Evolutionary conservation across 495 filamentous ascomycete species (phyloP).

Genomic region (Xylaria curta): DNA sequence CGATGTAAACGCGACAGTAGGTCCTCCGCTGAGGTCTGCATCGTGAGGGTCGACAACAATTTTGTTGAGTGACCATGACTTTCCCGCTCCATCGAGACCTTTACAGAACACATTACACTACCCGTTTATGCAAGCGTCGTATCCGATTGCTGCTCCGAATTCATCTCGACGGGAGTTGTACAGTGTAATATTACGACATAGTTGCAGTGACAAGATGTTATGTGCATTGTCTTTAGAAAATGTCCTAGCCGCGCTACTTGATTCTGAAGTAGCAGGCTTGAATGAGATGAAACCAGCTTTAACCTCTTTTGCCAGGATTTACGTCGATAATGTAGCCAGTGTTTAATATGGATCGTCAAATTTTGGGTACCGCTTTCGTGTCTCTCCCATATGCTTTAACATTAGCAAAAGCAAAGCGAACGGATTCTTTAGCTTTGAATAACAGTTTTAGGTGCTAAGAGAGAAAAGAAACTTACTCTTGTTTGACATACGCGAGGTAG

Average conservation of each 20-base stretch:
- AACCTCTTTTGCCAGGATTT: conserved; percentile 64
- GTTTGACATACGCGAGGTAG: conserved; percentile 24
- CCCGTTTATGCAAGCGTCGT: too few relatives aligned
- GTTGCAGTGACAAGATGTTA: too few relatives aligned
- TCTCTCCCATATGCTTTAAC: conserved; percentile 78
- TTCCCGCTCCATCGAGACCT: too few relatives aligned
- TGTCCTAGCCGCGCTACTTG: conserved; percentile 58
- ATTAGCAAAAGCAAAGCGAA: conserved; percentile 81
- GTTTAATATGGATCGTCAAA: conserved; percentile 85
- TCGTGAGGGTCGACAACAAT: too few relatives aligned
- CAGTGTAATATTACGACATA: too few relatives aligned
- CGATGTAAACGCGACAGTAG: too few relatives aligned
- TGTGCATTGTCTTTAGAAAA: too few relatives aligned
- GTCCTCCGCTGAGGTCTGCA: too few relatives aligned
- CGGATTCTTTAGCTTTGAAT: conserved; percentile 53
- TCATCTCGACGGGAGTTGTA: too few relatives aligned
- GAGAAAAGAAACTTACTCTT: conserved; percentile 8
- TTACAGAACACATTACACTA: too few relatives aligned
- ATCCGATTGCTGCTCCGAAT: too few relatives aligned
- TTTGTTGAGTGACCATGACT: too few relatives aligned
- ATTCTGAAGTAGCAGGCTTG: conserved; percentile 78
- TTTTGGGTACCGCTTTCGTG: conserved; percentile 72
- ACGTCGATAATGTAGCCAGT: conserved; percentile 60
- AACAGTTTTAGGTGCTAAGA: conserved; percentile 24
- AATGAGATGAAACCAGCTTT: conserved; percentile 70